Evolutionary conservation across 2,329 filamentous ascomycete species (phyloP), one percentile per base, ranked within the genome.

Genomic region (Ophiostoma sp.): DNA sequence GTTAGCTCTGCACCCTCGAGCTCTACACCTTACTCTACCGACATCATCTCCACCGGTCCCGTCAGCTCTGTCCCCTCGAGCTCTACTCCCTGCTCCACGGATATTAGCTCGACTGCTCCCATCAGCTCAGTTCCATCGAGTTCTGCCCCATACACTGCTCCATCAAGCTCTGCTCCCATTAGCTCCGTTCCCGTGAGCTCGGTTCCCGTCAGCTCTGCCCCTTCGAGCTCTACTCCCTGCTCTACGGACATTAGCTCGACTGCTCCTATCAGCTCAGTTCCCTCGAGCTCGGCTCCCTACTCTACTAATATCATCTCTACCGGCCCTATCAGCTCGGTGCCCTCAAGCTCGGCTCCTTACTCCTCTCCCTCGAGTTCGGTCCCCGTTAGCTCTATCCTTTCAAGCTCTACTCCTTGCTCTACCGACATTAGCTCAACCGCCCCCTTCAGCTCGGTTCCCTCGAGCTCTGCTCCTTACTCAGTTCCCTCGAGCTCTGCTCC

Each of bases 211-310:
- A 67, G 41, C 18, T 49, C 55, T 2, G n/a, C 5, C 4, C 38
- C 67, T 0, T 45, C 44, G n/a, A 65, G 64, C 64, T 68, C 67
- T 5, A 40, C 41, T 6, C 52, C 64, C 4, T 44, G 14, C 18
- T 12, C 42, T 45, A 45, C 42, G 8, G 42, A 45, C 16, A 4
- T 16, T n/a, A n/a, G 14, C 4, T 66, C 65, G 5, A 52, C 49
- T n/a, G 36, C 9, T 3, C 52, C 65, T 27, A 40, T 44, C 4
- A 58, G 49, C 49, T 45, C 64, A 2, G 64, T 65, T 1, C 45
- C 45, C 27, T 3, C 9, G 16, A 64, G 12, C 62, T 66, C 64
- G 9, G 4, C 36, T 7, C 16, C 64, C 27, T 27, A 27, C 11
- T 49, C 45, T 12, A 49, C 45, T 14, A 2, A 8, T 8, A 27